These are phyloP conservation scores for Colletotrichum siamense DNA, from an alignment of 2,329 filamentous ascomycete genomes.

Conservation along the genomic window DNA sequence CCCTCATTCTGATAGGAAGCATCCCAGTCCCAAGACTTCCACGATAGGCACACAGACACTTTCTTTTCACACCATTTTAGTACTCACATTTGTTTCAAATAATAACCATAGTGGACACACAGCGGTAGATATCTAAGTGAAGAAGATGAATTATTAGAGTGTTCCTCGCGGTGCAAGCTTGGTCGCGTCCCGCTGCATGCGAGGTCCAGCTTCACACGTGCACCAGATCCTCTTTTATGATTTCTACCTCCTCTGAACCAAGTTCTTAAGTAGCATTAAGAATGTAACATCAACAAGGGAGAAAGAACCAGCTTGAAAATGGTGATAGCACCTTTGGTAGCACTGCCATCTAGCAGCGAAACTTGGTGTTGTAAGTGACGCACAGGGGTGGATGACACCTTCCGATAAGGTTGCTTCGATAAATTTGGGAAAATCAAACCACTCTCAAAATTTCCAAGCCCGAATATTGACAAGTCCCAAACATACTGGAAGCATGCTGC, in stretches of 20 bases:
- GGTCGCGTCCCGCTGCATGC: neutral
- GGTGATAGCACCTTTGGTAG: no score
- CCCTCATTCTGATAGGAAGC: neutral
- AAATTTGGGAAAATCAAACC: neutral
- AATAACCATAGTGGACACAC: neutral
- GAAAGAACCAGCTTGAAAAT: neutral
- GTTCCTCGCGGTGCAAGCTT: neutral
- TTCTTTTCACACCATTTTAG: neutral
- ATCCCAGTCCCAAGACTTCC: neutral
- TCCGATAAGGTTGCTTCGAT: neutral
- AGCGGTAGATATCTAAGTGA: neutral
- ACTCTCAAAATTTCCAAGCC: neutral
- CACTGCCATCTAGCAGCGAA: neutral
- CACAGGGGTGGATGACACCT: neutral
- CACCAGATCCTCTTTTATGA: no score
- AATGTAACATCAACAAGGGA: neutral
- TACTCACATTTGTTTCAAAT: accelerated
- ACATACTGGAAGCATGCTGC: neutral
- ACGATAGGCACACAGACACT: neutral
- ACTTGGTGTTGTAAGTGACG: neutral
- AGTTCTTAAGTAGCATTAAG: no score
- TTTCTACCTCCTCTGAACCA: no score
- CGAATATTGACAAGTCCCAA: neutral
- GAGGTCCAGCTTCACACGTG: no score
- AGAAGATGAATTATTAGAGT: neutral